Evolutionary conservation across 2,329 filamentous ascomycete species (phyloP), one percentile per base, ranked within the genome.

Genomic region (Pseudogymnoascus sp.): DNA sequence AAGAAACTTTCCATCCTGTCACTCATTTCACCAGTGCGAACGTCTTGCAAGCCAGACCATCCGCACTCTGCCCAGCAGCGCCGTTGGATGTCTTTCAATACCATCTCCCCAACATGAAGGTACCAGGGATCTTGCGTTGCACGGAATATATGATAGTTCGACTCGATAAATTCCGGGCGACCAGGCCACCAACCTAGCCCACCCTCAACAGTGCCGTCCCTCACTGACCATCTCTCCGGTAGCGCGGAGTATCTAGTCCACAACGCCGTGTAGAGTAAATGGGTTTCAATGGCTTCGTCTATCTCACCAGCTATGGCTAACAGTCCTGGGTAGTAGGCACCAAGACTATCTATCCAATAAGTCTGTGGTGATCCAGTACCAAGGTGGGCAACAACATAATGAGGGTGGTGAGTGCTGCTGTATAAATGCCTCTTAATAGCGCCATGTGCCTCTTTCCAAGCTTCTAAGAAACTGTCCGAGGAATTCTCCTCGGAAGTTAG

Each of bases 1-100:
- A 97, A 97, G 80, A 97, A 99, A 74, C 93, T 97, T 76, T 99
- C 95, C 95, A 97, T 97, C 35, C 95, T 88, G 74, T 99, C 93
- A 69, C 85, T 90, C 75, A 91, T 86, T 76, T 97, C 91, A 3
- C 93, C 93, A 4, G 84, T 90, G 35, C 87, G 80, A 8, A 93
- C 90, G 73, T 93, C 88, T 71, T 92, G 88, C 36, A 97, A 80
- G 0, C 93, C 93, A 13, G 93, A 90, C 92, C 93, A 97, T 42
- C 95, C 95, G 71, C 95, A 99, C 66, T 85, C 83, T 0, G 92
- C 91, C 85, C 91, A 92, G 76, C 95, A 99, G 62, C 93, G 85
- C 60, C 90, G 83, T 70, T 89, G 88, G 71, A 99, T 92, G 72
- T 99, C 95, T 64, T 86, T 84, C 63, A 97, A 80, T 0, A 92